A percentile compares a stretch with the other conserved stretches of the same genome.
phyloP scores from a whole-genome alignment of 1,139 yeast genomes.

The Diutina neorugosa region DNA sequence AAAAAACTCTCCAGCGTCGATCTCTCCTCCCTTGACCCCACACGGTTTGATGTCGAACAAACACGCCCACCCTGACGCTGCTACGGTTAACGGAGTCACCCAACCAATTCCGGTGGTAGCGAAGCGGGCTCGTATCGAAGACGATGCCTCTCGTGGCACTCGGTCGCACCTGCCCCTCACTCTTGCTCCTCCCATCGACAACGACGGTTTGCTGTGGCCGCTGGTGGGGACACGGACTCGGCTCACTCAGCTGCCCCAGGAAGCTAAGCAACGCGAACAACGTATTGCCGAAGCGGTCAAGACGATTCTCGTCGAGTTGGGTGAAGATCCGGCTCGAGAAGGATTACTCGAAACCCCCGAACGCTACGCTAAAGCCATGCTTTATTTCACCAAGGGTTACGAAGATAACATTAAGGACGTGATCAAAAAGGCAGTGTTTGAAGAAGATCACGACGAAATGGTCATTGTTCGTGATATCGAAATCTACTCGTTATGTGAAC shows the following conservation, averaged over 20 bases:
- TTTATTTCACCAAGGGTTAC: constrained; percentile 90
- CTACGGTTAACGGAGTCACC: not conserved
- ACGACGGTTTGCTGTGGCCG: constrained; percentile 92
- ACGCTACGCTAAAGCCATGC: constrained; percentile 92
- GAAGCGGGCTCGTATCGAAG: not conserved
- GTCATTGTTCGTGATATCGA: constrained; percentile 94
- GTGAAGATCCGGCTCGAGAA: constrained; percentile 83
- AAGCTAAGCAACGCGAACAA: constrained; percentile 47
- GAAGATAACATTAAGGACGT: constrained; percentile 88
- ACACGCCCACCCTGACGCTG: not conserved
- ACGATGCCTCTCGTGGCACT: not conserved
- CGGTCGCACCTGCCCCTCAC: constrained; percentile 51
- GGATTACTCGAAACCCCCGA: constrained; percentile 93
- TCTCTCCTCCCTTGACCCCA: not conserved
- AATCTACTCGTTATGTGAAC: constrained; percentile 87
- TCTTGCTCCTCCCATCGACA: constrained; percentile 73
- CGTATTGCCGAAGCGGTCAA: constrained; percentile 81
- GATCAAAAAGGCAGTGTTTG: constrained; percentile 89
- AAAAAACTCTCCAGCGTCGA: not conserved
- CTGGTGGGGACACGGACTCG: constrained; percentile 75
- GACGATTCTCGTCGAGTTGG: constrained; percentile 72
- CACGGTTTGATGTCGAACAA: not conserved
- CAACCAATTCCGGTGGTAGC: not conserved
- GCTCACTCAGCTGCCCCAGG: constrained; percentile 52
- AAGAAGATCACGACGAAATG: constrained; percentile 98